Base-by-base conservation (phyloP, 2,329 filamentous ascomycete genomes). In the Ustulina deusta region DNA sequence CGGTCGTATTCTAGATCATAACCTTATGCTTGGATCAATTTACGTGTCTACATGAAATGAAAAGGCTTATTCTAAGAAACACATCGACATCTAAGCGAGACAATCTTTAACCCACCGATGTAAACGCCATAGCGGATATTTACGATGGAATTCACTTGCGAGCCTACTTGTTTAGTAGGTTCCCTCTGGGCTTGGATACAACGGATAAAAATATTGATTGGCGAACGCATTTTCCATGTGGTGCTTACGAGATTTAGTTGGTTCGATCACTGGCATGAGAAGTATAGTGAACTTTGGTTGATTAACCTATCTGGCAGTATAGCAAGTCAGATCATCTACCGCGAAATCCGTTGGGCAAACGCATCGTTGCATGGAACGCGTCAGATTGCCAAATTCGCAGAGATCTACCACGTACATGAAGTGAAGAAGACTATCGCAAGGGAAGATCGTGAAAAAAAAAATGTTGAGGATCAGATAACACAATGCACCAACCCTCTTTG, bases 381-480 rank as follows among this genome's bases (percentile, higher is more conserved):
- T 58, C 20, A 38, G 55, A 56, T 49, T 55, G 68, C 65, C 70
- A 68, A 61, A 61, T 64, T 63, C 57, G 63, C 49, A 55, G 38
- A 69, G 27, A 69, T 66, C 64, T 66, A 58, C 49, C 52, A 66
- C 54, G 63, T 62, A 69, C 56, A 60, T 62, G 46, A 71, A 65
- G 61, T 46, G 44, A 61, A 70, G 71, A 66, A 66, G 55, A 68
- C 51, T 69, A 72, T 69, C 57, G 61, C 69, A 64, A 68, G 59
- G 55, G 70, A 71, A 71, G 62, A 69, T 63, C 29, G 36, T 62
- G 44, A 62, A 65, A 27, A 68, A n/a, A 55, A 61, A 61, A 63
- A 66, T 52, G 58, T 51, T 11, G 11, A 36, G 57, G 44, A 66
- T 49, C 57, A 68, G 49, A 65, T 65, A 63, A 60, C 68, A 65